Evolutionary conservation across 306 rosid species (phyloP).

Genomic region (Quercus glauca): DNA sequence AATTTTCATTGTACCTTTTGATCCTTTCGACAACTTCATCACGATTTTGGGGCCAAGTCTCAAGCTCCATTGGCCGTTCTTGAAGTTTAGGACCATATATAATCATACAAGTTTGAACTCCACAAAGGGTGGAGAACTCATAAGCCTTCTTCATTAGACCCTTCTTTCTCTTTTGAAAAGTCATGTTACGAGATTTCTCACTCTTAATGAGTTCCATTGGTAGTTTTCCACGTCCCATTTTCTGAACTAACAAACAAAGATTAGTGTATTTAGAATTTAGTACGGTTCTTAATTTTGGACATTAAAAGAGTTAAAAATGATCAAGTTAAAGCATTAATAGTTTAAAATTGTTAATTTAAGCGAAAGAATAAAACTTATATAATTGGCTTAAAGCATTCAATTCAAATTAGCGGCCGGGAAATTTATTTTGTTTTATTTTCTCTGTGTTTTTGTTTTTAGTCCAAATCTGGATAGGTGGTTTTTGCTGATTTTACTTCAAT

Average conservation of each 20-base stretch:
- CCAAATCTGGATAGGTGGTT: no score
- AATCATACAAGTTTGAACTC: background rate
- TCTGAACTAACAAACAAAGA: background rate
- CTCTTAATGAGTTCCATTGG: background rate
- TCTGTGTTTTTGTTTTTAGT: no score
- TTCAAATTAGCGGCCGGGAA: no score
- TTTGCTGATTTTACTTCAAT: no score
- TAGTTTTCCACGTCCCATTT: slow-evolving; percentile 24
- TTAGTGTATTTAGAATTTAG: background rate
- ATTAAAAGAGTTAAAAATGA: no score
- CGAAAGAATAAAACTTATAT: no score
- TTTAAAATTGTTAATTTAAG: no score
- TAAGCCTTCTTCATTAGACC: slow-evolving; percentile 14
- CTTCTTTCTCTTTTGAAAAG: slow-evolving; percentile 10
- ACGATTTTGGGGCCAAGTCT: slow-evolving; percentile 12
- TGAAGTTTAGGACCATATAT: background rate
- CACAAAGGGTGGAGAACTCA: slow-evolving; percentile 13
- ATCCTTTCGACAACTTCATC: background rate
- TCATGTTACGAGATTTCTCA: background rate
- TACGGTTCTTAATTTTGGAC: no score
- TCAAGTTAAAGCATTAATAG: no score
- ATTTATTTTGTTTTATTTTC: no score
- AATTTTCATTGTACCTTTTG: background rate
- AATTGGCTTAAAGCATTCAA: no score
- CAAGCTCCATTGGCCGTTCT: background rate